Percentiles rank a stretch among this genome's conserved stretches.
These are phyloP conservation scores for Hsuehochloa calcarea DNA, from an alignment of 176 grass and related monocot genomes.

Conservation along the genomic window DNA sequence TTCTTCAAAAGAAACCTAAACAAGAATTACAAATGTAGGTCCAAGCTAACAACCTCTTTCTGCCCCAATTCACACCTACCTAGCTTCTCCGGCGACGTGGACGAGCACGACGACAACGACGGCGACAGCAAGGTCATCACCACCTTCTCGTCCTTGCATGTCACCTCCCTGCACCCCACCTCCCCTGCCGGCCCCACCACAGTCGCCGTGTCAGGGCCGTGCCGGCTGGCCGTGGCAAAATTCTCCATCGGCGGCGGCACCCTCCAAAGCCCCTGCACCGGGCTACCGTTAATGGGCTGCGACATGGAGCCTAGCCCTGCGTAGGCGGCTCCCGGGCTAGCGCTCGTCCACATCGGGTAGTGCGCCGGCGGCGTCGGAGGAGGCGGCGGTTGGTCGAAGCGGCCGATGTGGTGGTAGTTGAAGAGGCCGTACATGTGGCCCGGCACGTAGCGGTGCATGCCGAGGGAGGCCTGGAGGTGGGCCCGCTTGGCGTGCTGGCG, in stretches of 20 bases:
- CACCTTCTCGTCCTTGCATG: slow-evolving; percentile 49
- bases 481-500: slow-evolving; percentile 95
- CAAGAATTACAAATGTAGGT: slow-evolving; percentile 82
- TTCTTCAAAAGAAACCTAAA: slow-evolving; percentile 35
- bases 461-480: slow-evolving; percentile 75
- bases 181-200: slow-evolving; percentile 14
- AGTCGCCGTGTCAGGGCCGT: slow-evolving; percentile 10
- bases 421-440: slow-evolving; percentile 71
- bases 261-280: slow-evolving; percentile 58
- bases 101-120: slow-evolving; percentile 57
- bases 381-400: slow-evolving; percentile 24
- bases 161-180: neutral
- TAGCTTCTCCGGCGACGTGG: slow-evolving; percentile 70
- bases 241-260: slow-evolving; percentile 34
- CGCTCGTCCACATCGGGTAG: slow-evolving; percentile 65
- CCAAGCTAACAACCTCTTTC: slow-evolving; percentile 82
- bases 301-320: slow-evolving; percentile 51
- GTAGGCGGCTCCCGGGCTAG: slow-evolving; percentile 28
- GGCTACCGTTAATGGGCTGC: slow-evolving; percentile 77
- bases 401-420: slow-evolving; percentile 60
- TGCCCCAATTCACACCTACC: slow-evolving; percentile 61
- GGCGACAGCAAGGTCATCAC: slow-evolving; percentile 50
- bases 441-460: slow-evolving; percentile 68
- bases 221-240: slow-evolving; percentile 33
- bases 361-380: slow-evolving; percentile 24